Evolutionary conservation across 331 rosid species (phyloP).

Genomic region (Spiraea crenata): DNA sequence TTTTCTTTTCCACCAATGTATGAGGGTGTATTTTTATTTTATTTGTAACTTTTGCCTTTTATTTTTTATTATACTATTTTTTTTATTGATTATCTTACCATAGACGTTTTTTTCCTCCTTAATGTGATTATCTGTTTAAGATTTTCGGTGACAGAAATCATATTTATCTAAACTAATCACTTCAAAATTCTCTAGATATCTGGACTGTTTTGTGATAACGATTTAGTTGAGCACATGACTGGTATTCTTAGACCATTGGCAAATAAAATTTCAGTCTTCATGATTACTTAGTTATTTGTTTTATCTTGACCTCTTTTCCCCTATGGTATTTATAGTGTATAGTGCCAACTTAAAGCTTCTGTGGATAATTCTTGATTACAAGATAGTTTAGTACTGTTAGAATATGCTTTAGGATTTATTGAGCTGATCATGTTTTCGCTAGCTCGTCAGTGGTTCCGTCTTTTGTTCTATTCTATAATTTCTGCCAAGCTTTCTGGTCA

Average conservation of each 20-base stretch:
- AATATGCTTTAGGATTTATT: not conserved
- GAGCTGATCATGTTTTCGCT: not conserved
- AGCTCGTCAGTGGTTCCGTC: not conserved
- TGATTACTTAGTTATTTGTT: not conserved
- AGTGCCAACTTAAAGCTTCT: no score
- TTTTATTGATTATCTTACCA: not conserved
- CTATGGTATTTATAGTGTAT: not conserved
- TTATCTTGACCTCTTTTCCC: not conserved
- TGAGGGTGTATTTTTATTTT: not conserved
- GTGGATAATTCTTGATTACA: not conserved
- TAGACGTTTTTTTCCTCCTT: not conserved
- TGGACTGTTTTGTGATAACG: not conserved
- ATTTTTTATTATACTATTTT: not conserved
- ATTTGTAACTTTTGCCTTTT: not conserved
- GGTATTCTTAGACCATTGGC: not conserved
- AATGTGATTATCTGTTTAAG: not conserved
- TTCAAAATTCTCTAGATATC: not conserved
- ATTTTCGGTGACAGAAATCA: not conserved
- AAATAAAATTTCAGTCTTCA: not conserved
- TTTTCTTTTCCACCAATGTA: not conserved
- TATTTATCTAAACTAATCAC: not conserved
- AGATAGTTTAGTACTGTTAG: not conserved
- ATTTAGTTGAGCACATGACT: constrained; percentile 4
- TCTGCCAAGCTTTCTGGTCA: not conserved
- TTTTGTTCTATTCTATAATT: not conserved